phyloP scores from a whole-genome alignment of 805 yeast genomes.

The Tetrapisispora taiwanensis region DNA sequence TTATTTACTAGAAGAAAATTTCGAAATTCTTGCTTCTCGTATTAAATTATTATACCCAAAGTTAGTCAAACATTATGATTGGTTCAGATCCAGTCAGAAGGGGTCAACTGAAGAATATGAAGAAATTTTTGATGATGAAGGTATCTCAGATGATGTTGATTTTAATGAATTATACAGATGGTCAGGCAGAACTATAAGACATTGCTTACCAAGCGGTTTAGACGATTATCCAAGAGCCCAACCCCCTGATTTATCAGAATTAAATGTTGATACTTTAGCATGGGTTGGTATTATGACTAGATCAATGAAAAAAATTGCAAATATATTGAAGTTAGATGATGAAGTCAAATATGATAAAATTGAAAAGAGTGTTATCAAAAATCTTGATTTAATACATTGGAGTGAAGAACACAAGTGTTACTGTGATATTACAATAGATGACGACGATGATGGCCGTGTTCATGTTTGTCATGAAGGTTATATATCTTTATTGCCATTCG shows the following conservation, averaged over 20 bases:
- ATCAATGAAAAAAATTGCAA: slow-evolving; percentile 67
- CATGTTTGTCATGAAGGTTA: slow-evolving; percentile 87
- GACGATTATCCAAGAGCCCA: slow-evolving; percentile 90
- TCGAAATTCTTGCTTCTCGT: slow-evolving; percentile 48
- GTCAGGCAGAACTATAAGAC: slow-evolving; percentile 82
- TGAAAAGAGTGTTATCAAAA: slow-evolving; percentile 47
- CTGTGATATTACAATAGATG: slow-evolving; percentile 77
- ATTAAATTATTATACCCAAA: slow-evolving; percentile 65
- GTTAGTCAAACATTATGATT: slow-evolving; percentile 64
- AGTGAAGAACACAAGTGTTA: slow-evolving; percentile 50
- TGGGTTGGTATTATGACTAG: slow-evolving; percentile 94
- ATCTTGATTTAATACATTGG: slow-evolving; percentile 77
- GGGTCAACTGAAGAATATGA: slow-evolving; percentile 70
- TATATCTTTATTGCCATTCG: slow-evolving; percentile 75
- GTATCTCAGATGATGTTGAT: slow-evolving; percentile 32
- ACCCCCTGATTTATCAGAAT: slow-evolving; percentile 76
- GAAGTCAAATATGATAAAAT: slow-evolving; percentile 41
- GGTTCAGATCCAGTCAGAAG: slow-evolving; percentile 74
- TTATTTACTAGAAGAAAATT: slow-evolving; percentile 44
- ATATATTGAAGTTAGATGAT: slow-evolving; percentile 53
- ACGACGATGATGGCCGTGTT: slow-evolving; percentile 42
- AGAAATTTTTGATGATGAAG: slow-evolving; percentile 19
- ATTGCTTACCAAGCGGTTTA: slow-evolving; percentile 84
- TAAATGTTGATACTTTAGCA: slow-evolving; percentile 78
- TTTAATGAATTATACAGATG: slow-evolving; percentile 69